Percentiles rank a stretch among this genome's conserved stretches.
These are phyloP conservation scores for Chaetomium globosum DNA, from an alignment of 2,329 filamentous ascomycete genomes.

Conservation along the genomic window DNA sequence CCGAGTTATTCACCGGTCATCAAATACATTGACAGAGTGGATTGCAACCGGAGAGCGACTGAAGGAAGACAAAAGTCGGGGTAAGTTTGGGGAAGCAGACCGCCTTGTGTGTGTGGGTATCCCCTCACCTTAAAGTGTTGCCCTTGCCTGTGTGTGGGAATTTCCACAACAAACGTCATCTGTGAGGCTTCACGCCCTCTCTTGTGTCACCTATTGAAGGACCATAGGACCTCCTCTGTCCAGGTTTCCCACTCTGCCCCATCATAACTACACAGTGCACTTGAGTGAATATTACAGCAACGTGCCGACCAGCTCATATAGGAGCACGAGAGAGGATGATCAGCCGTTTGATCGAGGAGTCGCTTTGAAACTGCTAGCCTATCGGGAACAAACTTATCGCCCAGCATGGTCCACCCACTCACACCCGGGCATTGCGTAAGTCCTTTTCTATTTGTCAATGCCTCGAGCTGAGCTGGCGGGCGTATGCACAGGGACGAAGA, in stretches of 20 bases:
- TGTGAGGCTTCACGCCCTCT: not conserved
- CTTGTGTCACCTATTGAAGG: not conserved
- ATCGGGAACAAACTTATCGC: slow-evolving; percentile 7
- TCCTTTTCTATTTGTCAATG: slow-evolving; percentile 15
- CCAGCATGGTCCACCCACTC: not conserved
- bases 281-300: not conserved
- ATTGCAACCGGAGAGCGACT: not conserved
- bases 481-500: not conserved
- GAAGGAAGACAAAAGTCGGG: no score
- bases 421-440: not conserved
- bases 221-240: not conserved
- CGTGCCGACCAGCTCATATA: not conserved
- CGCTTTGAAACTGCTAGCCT: slow-evolving; percentile 11
- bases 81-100: not conserved
- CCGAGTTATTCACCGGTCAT: not conserved
- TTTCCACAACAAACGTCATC: not conserved
- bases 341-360: not conserved
- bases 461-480: slow-evolving; percentile 5
- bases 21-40: not conserved
- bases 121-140: not conserved
- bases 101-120: not conserved
- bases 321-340: not conserved
- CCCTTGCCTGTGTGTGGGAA: not conserved
- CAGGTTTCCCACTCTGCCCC: not conserved
- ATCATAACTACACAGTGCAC: not conserved